Conservation (phyloP, 495 filamentous ascomycete species). For the Cairneyella variabilis region DNA sequence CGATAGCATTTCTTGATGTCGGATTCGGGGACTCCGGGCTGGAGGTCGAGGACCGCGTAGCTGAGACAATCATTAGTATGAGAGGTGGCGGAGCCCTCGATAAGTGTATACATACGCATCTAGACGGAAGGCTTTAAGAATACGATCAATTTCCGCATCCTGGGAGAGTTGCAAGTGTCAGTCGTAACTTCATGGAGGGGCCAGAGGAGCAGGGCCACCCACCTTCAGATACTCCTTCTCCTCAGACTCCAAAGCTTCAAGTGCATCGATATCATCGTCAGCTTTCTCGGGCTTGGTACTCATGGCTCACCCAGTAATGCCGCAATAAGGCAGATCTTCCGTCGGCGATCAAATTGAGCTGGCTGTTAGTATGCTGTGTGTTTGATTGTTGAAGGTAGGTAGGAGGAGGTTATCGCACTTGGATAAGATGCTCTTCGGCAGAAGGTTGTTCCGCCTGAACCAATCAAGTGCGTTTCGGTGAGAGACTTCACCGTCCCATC, state of each 20-base stretch:
- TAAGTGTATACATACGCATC: constrained; percentile 68
- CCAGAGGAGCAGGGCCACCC: constrained; percentile 16
- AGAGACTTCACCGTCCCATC: too few relatives aligned
- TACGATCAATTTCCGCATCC: constrained; percentile 96
- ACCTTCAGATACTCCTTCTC: constrained; percentile 89
- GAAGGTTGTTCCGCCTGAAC: too few relatives aligned
- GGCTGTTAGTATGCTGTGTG: too few relatives aligned
- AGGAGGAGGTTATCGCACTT: too few relatives aligned
- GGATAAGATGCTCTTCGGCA: too few relatives aligned
- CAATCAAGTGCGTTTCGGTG: too few relatives aligned
- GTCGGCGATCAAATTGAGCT: too few relatives aligned
- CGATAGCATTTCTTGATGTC: constrained; percentile 95
- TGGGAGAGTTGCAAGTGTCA: constrained; percentile 33
- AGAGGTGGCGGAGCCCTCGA: background rate
- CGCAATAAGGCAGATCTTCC: too few relatives aligned
- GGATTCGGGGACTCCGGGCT: constrained; percentile 89
- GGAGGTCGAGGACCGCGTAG: constrained; percentile 93
- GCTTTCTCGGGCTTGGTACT: constrained; percentile 30
- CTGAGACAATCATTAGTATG: constrained; percentile 34
- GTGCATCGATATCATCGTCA: constrained; percentile 70
- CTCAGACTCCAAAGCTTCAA: constrained; percentile 82
- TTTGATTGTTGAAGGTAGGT: too few relatives aligned
- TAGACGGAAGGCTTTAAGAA: constrained; percentile 82
- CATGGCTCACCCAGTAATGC: constrained; percentile 28
- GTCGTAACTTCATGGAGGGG: background rate